Evolutionary conservation across 2,329 filamentous ascomycete species (phyloP).

Genomic region (Pseudonectria foliicola): DNA sequence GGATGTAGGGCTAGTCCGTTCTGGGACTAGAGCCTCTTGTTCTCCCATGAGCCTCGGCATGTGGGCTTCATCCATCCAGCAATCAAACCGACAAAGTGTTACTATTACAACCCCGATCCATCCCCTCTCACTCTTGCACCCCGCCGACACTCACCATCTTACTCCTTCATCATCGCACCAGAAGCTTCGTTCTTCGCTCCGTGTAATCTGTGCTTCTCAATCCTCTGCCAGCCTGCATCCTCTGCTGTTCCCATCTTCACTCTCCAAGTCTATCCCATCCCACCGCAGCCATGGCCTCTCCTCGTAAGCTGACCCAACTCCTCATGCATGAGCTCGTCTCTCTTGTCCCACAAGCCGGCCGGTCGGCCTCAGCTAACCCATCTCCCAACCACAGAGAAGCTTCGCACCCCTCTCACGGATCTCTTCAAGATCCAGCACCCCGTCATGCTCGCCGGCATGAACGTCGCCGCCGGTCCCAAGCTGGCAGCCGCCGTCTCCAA

Average conservation of each 20-base stretch:
- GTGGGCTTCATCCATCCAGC: constrained; percentile 3
- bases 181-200: neutral
- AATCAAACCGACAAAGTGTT: too few relatives aligned
- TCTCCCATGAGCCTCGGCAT: constrained; percentile 17
- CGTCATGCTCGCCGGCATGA: constrained; percentile 94
- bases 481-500: constrained; percentile 96
- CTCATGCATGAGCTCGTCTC: too few relatives aligned
- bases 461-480: constrained; percentile 94
- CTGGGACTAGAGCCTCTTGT: constrained; percentile 7
- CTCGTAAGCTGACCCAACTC: constrained; percentile 56
- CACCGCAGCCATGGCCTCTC: constrained; percentile 60
- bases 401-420: constrained; percentile 89
- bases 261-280: constrained; percentile 12
- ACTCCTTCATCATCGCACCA: constrained; percentile 1
- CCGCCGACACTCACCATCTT: neutral
- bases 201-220: too few relatives aligned
- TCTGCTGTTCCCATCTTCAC: constrained; percentile 1
- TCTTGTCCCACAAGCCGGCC: too few relatives aligned
- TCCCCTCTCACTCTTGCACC: neutral
- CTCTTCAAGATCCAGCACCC: constrained; percentile 98
- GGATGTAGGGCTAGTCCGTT: constrained; percentile 8
- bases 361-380: constrained; percentile 11
- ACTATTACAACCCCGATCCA: neutral
- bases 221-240: too few relatives aligned
- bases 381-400: constrained; percentile 35